Evolutionary conservation across 495 filamentous ascomycete species (phyloP).

Genomic region (Trichoderma asperelloides): DNA sequence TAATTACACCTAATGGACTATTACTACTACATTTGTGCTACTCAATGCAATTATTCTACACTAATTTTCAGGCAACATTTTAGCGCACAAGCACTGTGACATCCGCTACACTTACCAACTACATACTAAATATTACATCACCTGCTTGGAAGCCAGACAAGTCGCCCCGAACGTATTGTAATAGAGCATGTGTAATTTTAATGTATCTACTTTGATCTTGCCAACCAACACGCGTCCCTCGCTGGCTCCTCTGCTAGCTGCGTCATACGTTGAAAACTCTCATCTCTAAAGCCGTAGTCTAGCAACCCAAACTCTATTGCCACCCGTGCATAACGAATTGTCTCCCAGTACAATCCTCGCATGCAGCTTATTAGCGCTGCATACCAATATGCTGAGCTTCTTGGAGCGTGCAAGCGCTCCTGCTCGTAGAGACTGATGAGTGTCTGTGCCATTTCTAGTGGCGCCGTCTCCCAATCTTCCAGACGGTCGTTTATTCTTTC

Average conservation of each 20-base stretch:
- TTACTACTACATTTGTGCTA: too few relatives aligned
- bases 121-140: too few relatives aligned
- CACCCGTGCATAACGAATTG: background rate
- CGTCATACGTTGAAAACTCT: background rate
- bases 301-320: background rate
- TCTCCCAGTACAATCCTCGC: background rate
- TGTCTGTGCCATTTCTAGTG: slow-evolving; percentile 27
- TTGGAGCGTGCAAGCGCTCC: slow-evolving; percentile 23
- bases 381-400: background rate
- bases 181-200: too few relatives aligned
- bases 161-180: too few relatives aligned
- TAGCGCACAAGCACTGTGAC: too few relatives aligned
- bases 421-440: slow-evolving; percentile 28
- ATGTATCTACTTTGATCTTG: background rate
- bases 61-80: too few relatives aligned
- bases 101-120: too few relatives aligned
- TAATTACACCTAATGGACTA: too few relatives aligned
- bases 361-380: background rate
- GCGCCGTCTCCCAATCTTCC: slow-evolving; percentile 21
- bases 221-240: background rate
- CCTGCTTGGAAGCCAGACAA: too few relatives aligned
- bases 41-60: too few relatives aligned
- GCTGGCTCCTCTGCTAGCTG: background rate
- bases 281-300: background rate
- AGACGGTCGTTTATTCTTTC: slow-evolving; percentile 19